A percentile compares a stretch with the other conserved stretches of the same genome.
Evolutionary conservation across 1,284 basidiomycete species (phyloP).

Genomic region (Lentinula novae-zelandiae): DNA sequence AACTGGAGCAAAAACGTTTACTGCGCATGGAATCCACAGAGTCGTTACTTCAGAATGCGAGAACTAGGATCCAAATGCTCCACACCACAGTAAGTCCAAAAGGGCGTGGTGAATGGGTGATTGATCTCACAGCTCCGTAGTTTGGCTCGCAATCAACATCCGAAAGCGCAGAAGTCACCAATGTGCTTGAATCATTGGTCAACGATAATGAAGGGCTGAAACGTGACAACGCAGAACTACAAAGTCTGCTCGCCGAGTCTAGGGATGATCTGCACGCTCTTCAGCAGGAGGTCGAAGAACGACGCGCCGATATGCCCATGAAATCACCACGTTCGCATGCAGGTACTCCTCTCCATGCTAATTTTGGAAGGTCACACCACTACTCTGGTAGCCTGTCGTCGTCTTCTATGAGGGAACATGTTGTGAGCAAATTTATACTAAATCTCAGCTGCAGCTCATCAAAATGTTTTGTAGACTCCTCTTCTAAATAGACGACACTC

Average conservation of each 20-base stretch:
- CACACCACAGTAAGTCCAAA: conserved; percentile 44
- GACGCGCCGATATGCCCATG: conserved; percentile 43
- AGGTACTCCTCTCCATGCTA: conserved; percentile 32
- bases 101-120: conserved; percentile 17
- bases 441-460: background rate
- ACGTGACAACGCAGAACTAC: conserved; percentile 77
- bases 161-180: conserved; percentile 52
- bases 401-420: conserved; percentile 31
- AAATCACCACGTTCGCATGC: conserved; percentile 31
- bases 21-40: conserved; percentile 72
- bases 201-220: conserved; percentile 81
- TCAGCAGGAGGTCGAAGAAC: conserved; percentile 74
- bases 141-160: conserved; percentile 41
- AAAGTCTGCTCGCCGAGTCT: conserved; percentile 66
- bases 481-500: conserved; percentile 22
- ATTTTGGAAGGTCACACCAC: conserved; percentile 28
- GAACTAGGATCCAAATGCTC: conserved; percentile 59
- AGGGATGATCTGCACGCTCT: conserved; percentile 72
- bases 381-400: conserved; percentile 39
- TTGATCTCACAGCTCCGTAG: conserved; percentile 23
- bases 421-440: conserved; percentile 1
- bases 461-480: conserved; percentile 1
- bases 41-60: conserved; percentile 69
- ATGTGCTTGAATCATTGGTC: conserved; percentile 77
- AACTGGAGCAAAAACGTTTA: conserved; percentile 62